Evolutionary conservation across 2,329 filamentous ascomycete species (phyloP), one percentile per base, ranked within the genome.

Genomic region (Cercospora brassicicola): DNA sequence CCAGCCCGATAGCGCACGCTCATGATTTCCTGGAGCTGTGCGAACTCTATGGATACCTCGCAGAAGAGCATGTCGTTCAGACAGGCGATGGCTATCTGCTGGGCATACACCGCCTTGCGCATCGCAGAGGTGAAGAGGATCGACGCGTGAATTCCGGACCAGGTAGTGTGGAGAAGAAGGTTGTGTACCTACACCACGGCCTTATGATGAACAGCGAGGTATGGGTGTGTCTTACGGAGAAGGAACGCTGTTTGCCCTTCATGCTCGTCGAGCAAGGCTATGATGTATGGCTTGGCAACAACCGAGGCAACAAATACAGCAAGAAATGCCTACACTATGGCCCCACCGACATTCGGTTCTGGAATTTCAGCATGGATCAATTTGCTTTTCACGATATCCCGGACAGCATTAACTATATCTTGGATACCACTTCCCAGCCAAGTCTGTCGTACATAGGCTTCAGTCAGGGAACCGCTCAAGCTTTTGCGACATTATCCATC

Each of bases 171-270:
- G 86, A 86, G 80, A 97, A 97, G 82, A 91, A 90, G 73, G 92
- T 98, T 59, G 89, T 95, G 6, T 99, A 98, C 79, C 83, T 99
- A 71, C 95, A 99, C 77, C 95, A 99, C 80, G 95, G 94, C 10
- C 85, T 99, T 67, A 87, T 99, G 77, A 99, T 99, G 95, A 98
- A 97, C 81, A 97, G 93, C 74, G 95, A 99, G 80, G 94, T 99
- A 36, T 99, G 95, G 95, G 92, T 98, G 8, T 96, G 93, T 77
- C 82, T 94, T 77, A 96, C 94, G 0, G 92, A 97, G 73, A 89
- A 90, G 73, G 87, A 96, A 79, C 87, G 94, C 73, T 94, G 91
- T 73, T 83, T 99, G 45, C 93, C 95, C 0, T 98, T 99, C 78
- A 87, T 91, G 73, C 84, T 99, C 53, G 93, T 96, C 0, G 93